Conservation (phyloP, 495 filamentous ascomycete species). For the Tuber borchii region DNA sequence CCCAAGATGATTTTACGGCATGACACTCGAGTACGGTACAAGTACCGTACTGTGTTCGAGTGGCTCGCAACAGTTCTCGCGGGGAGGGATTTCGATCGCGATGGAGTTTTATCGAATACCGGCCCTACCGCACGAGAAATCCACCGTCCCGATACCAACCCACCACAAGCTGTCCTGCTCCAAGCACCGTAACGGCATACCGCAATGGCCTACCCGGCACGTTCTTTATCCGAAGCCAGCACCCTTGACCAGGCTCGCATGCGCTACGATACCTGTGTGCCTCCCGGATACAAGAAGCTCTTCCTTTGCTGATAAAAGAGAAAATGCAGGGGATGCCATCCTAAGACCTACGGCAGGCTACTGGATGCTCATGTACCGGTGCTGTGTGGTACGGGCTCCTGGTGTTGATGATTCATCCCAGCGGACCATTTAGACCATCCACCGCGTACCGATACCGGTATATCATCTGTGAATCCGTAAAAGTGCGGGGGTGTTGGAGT, state of each 20-base stretch:
- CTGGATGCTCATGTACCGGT: background rate
- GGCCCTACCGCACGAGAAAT: background rate
- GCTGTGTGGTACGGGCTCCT: background rate
- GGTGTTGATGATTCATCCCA: background rate
- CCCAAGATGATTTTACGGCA: no score
- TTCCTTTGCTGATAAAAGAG: background rate
- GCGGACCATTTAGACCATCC: no score
- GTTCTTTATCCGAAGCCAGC: background rate
- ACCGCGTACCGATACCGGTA: no score
- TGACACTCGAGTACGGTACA: background rate
- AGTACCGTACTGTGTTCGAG: no score
- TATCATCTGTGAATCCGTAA: background rate
- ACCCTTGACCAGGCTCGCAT: background rate
- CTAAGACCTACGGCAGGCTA: background rate
- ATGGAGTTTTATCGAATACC: background rate
- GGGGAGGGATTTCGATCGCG: background rate
- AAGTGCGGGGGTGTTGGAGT: background rate
- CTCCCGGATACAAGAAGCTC: background rate
- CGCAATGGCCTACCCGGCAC: background rate
- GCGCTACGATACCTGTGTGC: background rate
- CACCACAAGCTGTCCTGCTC: background rate
- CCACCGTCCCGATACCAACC: background rate
- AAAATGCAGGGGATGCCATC: background rate
- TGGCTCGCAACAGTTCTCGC: background rate
- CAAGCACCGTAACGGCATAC: background rate